Evolutionary conservation across 495 filamentous ascomycete genomes (phyloP).

Genomic region (Evernia prunastri): DNA sequence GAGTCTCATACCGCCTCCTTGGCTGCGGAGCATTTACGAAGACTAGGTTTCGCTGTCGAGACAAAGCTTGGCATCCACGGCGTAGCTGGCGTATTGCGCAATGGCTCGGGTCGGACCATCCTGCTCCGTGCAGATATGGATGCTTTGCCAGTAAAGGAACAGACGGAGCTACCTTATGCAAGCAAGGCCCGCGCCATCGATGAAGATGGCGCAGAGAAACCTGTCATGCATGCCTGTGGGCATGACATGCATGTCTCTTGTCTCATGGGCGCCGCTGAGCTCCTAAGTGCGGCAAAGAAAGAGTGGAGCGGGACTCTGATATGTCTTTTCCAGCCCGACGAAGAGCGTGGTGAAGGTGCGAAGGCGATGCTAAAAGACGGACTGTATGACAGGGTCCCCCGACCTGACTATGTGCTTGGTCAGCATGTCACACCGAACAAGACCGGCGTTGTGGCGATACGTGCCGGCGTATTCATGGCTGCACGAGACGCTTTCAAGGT

Average conservation of each 20-base stretch:
- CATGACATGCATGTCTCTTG: constrained; percentile 55
- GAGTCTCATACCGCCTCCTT: constrained; percentile 41
- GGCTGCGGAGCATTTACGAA: constrained; percentile 35
- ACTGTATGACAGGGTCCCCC: constrained; percentile 45
- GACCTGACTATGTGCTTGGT: constrained; percentile 52
- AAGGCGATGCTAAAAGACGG: constrained; percentile 57
- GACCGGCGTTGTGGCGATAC: constrained; percentile 36
- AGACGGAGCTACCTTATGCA: constrained; percentile 50
- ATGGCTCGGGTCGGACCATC: constrained; percentile 48
- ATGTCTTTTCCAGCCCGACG: constrained; percentile 54
- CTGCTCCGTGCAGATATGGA: constrained; percentile 58
- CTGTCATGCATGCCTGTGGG: constrained; percentile 63
- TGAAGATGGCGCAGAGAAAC: constrained; percentile 39
- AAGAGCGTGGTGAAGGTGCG: constrained; percentile 52
- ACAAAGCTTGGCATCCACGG: constrained; percentile 52
- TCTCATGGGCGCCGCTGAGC: constrained; percentile 45
- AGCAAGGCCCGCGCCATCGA: constrained; percentile 40
- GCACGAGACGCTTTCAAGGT: constrained; percentile 41
- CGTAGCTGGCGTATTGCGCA: constrained; percentile 48
- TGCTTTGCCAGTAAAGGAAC: constrained; percentile 52
- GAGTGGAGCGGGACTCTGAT: constrained; percentile 54
- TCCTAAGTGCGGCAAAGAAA: constrained; percentile 36
- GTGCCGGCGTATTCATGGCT: constrained; percentile 37
- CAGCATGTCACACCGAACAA: constrained; percentile 46
- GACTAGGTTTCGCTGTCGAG: constrained; percentile 39